A percentile compares a stretch with the other conserved stretches of the same genome.
phyloP scores from a whole-genome alignment of 1,139 yeast species.

The Blastobotrys apis region DNA sequence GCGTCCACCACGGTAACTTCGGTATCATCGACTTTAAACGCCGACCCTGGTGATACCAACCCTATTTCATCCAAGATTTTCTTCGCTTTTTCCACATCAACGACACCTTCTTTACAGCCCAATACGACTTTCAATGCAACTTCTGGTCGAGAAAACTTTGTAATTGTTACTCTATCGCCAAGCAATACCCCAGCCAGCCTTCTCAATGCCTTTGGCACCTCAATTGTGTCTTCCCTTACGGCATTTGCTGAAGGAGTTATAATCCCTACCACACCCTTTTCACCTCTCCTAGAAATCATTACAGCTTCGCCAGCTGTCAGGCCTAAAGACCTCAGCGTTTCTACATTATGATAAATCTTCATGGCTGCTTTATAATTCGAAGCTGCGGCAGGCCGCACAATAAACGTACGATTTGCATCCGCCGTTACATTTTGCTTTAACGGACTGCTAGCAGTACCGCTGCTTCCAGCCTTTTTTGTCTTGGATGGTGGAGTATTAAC shows the following conservation, averaged over 20 bases:
- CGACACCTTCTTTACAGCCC: slow-evolving; percentile 25
- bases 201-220: slow-evolving; percentile 49
- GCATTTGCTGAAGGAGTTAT: slow-evolving; percentile 25
- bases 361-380: slow-evolving; percentile 34
- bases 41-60: slow-evolving; percentile 23
- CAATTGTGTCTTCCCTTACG: slow-evolving; percentile 44
- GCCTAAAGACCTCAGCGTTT: slow-evolving; percentile 51
- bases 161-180: slow-evolving; percentile 66
- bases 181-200: slow-evolving; percentile 54
- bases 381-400: slow-evolving; percentile 53
- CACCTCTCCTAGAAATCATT: slow-evolving; percentile 45
- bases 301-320: slow-evolving; percentile 54
- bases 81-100: slow-evolving; percentile 19
- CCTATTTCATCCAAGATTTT: slow-evolving; percentile 25
- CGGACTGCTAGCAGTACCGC: slow-evolving; percentile 11
- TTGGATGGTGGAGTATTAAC: slow-evolving; percentile 21
- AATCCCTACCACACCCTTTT: slow-evolving; percentile 24
- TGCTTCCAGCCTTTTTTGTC: slow-evolving; percentile 13
- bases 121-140: slow-evolving; percentile 42
- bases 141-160: slow-evolving; percentile 49
- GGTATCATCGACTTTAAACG: slow-evolving; percentile 16
- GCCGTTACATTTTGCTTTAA: slow-evolving; percentile 8
- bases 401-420: slow-evolving; percentile 25
- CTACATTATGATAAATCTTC: slow-evolving; percentile 49
- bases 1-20: slow-evolving; percentile 32